A percentile compares a stretch with the other conserved stretches of the same genome.
Conservation (phyloP, 2,329 filamentous ascomycete genomes). For the Aspergillus carbonarius region DNA sequence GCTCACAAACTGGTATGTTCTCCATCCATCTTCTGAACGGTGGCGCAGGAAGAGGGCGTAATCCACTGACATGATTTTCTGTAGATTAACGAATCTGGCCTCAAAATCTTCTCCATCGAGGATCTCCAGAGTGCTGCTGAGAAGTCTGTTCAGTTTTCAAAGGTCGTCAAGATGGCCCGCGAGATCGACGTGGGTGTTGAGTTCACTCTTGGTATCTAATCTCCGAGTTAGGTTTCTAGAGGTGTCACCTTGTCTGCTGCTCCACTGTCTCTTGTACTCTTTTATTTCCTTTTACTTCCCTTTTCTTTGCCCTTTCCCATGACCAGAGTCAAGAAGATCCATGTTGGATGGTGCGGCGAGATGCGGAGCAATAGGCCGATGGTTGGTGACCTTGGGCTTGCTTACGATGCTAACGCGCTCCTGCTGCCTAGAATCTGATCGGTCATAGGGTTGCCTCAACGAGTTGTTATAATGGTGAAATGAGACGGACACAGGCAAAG, state of each 20-base stretch:
- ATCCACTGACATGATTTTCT: slow-evolving; percentile 9
- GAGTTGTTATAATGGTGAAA: slow-evolving; percentile 9
- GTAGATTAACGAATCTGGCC: slow-evolving; percentile 88
- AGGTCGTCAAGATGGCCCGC: slow-evolving; percentile 97
- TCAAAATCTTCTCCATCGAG: slow-evolving; percentile 99
- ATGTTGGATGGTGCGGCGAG: slow-evolving; percentile 2
- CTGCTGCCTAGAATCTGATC: slow-evolving; percentile 15
- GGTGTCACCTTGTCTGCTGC: slow-evolving; percentile 6
- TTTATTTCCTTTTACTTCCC: background rate
- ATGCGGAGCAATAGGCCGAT: slow-evolving; percentile 2
- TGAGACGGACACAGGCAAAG: slow-evolving; percentile 6
- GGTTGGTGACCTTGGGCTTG: slow-evolving; percentile 6
- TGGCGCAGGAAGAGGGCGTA: background rate
- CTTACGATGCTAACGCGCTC: slow-evolving; percentile 15
- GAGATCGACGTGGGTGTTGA: slow-evolving; percentile 97
- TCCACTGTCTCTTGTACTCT: slow-evolving; percentile 10
- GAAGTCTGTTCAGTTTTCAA: slow-evolving; percentile 98
- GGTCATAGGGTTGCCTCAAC: slow-evolving; percentile 8
- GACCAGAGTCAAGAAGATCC: background rate
- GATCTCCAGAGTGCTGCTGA: slow-evolving; percentile 96
- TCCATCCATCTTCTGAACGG: background rate
- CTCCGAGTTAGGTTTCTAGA: slow-evolving; percentile 11
- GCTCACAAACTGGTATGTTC: slow-evolving; percentile 73
- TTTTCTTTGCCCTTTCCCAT: slow-evolving; percentile 3
- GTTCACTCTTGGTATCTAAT: slow-evolving; percentile 89